Evolutionary conservation across 2,329 filamentous ascomycete genomes (phyloP).

Genomic region (Penicillium verrucosum): DNA sequence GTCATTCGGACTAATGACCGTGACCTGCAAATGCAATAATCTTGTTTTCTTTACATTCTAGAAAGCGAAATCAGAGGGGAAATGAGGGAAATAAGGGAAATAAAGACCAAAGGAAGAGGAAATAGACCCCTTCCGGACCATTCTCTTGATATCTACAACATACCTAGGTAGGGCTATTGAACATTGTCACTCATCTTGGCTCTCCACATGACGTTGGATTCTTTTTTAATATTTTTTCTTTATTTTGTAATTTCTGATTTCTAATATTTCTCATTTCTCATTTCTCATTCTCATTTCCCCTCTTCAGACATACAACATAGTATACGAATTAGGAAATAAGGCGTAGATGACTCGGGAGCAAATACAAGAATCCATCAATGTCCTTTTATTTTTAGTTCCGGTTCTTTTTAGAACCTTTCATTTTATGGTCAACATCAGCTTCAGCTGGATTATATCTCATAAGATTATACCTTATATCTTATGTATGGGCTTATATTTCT

Average conservation of each 20-base stretch:
- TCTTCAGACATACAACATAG: neutral
- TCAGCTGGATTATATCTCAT: neutral
- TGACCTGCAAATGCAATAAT: neutral
- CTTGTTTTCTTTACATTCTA: neutral
- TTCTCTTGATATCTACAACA: neutral
- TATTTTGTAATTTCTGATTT: neutral
- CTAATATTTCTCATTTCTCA: neutral
- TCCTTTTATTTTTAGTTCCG: neutral
- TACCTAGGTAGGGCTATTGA: neutral
- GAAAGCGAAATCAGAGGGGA: neutral
- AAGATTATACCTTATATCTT: neutral
- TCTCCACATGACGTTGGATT: neutral
- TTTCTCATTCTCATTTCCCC: neutral
- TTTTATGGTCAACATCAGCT: neutral
- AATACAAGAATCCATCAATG: neutral
- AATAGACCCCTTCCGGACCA: neutral
- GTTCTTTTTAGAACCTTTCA: neutral
- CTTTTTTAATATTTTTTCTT: neutral
- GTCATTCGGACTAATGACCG: neutral
- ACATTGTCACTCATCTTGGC: neutral
- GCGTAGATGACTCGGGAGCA: neutral
- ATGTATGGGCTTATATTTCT: neutral
- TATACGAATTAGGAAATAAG: neutral
- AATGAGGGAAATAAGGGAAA: neutral
- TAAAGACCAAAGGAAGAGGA: neutral